Evolutionary conservation across 2,329 filamentous ascomycete species (phyloP), one percentile per base, ranked within the genome.

Genomic region (Phialocephala sp.): DNA sequence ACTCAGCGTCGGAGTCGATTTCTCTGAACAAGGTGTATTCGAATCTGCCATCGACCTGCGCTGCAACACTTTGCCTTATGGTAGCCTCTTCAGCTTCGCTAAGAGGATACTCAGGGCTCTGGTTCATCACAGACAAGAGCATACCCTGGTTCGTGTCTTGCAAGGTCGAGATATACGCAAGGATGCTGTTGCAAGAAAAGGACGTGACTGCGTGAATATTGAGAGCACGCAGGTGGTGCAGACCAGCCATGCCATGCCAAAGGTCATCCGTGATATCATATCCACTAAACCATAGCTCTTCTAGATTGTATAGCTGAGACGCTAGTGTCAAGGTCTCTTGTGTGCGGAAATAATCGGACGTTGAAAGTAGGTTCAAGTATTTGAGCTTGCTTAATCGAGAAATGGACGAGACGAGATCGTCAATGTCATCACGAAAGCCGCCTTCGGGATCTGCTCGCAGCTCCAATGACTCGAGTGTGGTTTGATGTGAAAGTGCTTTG

Each of bases 201-300:
- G 76, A 75, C 0, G 87, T 87, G 2, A 83, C 76, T 2, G 84
- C 85, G 43, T 80, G 82, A 50, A 90, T 82, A 4, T 80, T 82
- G 8, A 90, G 77, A 4, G 76, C 79, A 55, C 81, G 83, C 41
- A 91, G 76, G 37, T 82, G 79, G 3, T 74, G 73, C 52, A 89
- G 77, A 6, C 74, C 74, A 12, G 83, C 79, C 14, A 87, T 73
- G 3, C 74, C 72, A 39, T 73, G 72, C 63, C 83, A 80, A 12
- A 84, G 77, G 24, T 80, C 79, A 66, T 87, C 83, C 5, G 83
- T 80, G 24, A 85, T 75, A 18, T 84, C 83, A 52, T 82, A 80
- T 9, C 87, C 87, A 52, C 81, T 83, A 58, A 90, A 82, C 54
- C 80, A 82, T 15, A 91, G 75, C 14, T 85, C 82, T 68, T 88